A percentile compares a stretch with the other conserved stretches of the same genome.
phyloP scores from a whole-genome alignment of 2,329 filamentous ascomycete genomes.

The Colletotrichum theobromicola region DNA sequence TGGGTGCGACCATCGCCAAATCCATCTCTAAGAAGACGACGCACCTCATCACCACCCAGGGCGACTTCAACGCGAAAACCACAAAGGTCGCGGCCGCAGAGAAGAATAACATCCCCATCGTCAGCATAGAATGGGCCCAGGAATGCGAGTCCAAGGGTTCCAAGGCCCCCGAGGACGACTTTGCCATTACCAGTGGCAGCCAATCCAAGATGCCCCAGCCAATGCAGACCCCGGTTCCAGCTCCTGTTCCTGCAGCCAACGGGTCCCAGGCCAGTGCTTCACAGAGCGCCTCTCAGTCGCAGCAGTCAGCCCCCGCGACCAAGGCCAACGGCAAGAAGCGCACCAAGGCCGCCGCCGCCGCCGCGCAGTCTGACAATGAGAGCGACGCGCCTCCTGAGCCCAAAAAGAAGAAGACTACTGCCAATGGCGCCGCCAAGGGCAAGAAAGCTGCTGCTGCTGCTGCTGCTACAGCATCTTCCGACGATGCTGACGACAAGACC shows the following conservation, averaged over 20 bases:
- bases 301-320: background rate
- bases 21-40: slow-evolving; percentile 56
- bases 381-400: slow-evolving; percentile 30
- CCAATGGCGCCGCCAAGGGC: slow-evolving; percentile 13
- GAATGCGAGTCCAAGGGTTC: slow-evolving; percentile 53
- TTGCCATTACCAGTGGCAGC: slow-evolving; percentile 23
- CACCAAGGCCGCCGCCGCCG: slow-evolving; percentile 23
- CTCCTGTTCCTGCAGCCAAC: background rate
- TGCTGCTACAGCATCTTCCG: slow-evolving; percentile 14
- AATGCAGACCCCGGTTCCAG: background rate
- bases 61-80: slow-evolving; percentile 54
- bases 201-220: background rate
- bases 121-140: slow-evolving; percentile 66
- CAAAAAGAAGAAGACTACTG: slow-evolving; percentile 32
- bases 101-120: slow-evolving; percentile 55
- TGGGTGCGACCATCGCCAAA: slow-evolving; percentile 55
- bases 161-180: slow-evolving; percentile 38
- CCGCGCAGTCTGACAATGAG: slow-evolving; percentile 24
- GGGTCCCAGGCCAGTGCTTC: background rate
- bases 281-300: background rate
- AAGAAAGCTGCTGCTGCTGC: background rate
- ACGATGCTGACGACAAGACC: slow-evolving; percentile 28
- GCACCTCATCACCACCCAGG: slow-evolving; percentile 60
- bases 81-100: slow-evolving; percentile 57
- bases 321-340: slow-evolving; percentile 19